Evolutionary conservation across 352 stramenopile genomes (phyloP), one percentile per base, ranked within the genome.

Genomic region (Elongisporangium prolatum): DNA sequence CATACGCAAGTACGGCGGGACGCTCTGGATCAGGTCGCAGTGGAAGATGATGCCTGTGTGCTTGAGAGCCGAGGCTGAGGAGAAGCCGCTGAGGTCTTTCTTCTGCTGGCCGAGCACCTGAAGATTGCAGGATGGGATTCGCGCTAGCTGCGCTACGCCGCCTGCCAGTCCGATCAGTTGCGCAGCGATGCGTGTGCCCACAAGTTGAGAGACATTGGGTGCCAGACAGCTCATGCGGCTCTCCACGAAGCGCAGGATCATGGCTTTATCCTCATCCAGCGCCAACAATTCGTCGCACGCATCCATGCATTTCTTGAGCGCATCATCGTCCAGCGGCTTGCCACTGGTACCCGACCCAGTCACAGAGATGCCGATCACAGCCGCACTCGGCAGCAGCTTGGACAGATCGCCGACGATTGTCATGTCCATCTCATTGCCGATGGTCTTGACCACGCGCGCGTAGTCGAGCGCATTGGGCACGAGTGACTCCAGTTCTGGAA

Each of bases 51-150:
- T 78, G 18, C 97, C 97, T 4, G 87, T 96, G 74, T 99, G 95
- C 53, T 88, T 89, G 28, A 96, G 67, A 24, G 86, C 84, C 8
- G 86, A 80, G 56, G 84, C 60, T 13, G 86, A 92, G 24, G 84
- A 92, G 56, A 97, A 98, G 0, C 95, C 85, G 54, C 82, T 95
- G 13, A 98, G 68, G 9, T 92, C 94, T 44, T 93, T 87, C 69
- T 97, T 97, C 58, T 97, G 84, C 70, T 98, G 96, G 11, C 97
- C 97, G 47, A 99, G 71, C 21, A 97, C 87, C 75, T 99, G 96
- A 14, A 99, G 69, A 63, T 99, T 99, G 66, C 97, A 99, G 44
- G 95, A 87, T 47, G 97, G 97, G 59, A 99, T 99, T 20, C 89
- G 88, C 18, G 89, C 81, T 14, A 99, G 75, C 52, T 98, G 77